Evolutionary conservation across 2,329 filamentous ascomycete genomes (phyloP).

Genomic region (Diaporthe sp.): DNA sequence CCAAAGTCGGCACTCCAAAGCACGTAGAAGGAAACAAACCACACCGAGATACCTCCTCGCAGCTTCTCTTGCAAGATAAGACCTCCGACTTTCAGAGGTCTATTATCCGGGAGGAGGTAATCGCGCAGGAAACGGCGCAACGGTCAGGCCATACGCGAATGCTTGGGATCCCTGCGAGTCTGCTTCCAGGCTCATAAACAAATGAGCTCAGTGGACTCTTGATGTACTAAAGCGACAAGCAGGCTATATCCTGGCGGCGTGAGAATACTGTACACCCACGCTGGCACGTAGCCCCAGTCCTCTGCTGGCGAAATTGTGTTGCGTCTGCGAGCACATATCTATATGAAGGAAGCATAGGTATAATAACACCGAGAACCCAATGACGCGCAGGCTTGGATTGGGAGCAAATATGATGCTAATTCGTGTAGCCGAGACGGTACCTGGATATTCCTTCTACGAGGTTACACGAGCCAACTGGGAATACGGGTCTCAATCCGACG

Average conservation of each 20-base stretch:
- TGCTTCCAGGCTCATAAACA: neutral
- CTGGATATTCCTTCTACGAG: constrained; percentile 24
- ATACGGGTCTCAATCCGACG: constrained; percentile 30
- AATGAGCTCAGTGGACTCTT: neutral
- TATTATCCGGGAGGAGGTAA: neutral
- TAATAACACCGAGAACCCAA: constrained; percentile 3
- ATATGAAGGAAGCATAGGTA: neutral
- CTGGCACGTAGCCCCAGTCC: neutral
- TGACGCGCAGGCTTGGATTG: constrained; percentile 3
- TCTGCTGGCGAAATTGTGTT: neutral
- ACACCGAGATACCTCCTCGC: neutral
- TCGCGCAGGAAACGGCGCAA: neutral
- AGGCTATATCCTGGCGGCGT: neutral
- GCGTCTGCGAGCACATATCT: neutral
- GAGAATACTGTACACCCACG: neutral
- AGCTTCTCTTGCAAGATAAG: neutral
- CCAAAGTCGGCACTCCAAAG: too few relatives aligned
- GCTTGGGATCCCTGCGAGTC: neutral
- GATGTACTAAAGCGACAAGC: constrained; percentile 3
- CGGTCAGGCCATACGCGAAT: neutral
- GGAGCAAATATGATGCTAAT: constrained; percentile 24
- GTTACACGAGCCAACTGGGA: constrained; percentile 20
- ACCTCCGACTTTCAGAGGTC: neutral
- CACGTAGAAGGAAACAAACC: too few relatives aligned
- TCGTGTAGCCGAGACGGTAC: constrained; percentile 21